Base-by-base conservation (phyloP, 441 rosid genomes). In the Brassica balearica region DNA sequence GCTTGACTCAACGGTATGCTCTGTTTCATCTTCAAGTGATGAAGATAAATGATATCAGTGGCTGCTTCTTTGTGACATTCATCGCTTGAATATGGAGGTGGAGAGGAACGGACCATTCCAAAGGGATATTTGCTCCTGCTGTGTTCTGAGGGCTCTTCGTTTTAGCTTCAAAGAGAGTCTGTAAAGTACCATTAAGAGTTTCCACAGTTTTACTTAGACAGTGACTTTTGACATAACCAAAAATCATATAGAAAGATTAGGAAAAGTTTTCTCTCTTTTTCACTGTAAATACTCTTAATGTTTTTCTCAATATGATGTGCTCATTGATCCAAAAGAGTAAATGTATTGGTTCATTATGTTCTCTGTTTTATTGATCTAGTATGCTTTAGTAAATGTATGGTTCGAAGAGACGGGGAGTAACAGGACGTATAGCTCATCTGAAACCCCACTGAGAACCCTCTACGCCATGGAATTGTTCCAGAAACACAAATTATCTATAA, bases 101-200 rank as follows among this genome's bases (percentile, higher is more conserved):
- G 43, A 59, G 32, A 60, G 10, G 43, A 46, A 34, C 3, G n/a
- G 48, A 72, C 19, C 8, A 67, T 34, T 19, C 29, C 55, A 55
- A 55, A 74, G 61, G 69, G 68, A 34, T 17, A 20, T 12, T 22
- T 22, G 19, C 36, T 73, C 29, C n/a, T 77, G 41, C 19, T 77
- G 63, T 27, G 65, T 71, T 58, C 60, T n/a, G 19, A 48, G 43
- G 11, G 59, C 46, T 73, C 65, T 67, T 67, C 72, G 43, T 77
- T 56, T 71, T 70, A 66, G 72, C 53, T 41, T 65, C 43, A 66
- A 59, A 66, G 63, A 65, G 76, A 29, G 55, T 14, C 56, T 72
- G 10, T 61, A 73, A 34, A 68, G 38, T 36, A 78, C 60, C 36
- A 61, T 23, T 4, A 22, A 63, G 27, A 63, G 36, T 56, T 65